Conservation (phyloP, 306 rosid genomes). For the Pterocarpus macrocarpus region DNA sequence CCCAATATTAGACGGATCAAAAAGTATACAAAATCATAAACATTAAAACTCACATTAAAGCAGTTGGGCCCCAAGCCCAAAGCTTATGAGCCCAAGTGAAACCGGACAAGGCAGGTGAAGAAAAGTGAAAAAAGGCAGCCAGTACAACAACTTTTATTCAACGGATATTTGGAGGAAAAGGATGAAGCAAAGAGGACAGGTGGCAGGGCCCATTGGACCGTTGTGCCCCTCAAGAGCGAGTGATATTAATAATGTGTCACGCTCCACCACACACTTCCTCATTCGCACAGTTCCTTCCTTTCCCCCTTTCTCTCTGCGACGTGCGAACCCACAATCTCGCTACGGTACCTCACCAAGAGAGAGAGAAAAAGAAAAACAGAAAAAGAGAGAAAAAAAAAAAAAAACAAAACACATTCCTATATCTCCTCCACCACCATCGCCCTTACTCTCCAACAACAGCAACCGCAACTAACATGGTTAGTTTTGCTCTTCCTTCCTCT, state of each 20-base stretch:
- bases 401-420: conserved; percentile 27
- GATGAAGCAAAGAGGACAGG: neutral
- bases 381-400: too few relatives aligned
- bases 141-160: too few relatives aligned
- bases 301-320: conserved; percentile 14
- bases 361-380: too few relatives aligned
- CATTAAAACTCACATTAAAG: neutral
- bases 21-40: too few relatives aligned
- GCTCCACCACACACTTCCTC: too few relatives aligned
- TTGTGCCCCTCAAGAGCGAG: too few relatives aligned
- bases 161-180: neutral
- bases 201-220: conserved; percentile 47
- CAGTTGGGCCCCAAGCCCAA: conserved; percentile 3
- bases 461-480: conserved; percentile 37
- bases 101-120: too few relatives aligned
- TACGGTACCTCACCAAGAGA: too few relatives aligned
- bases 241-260: too few relatives aligned
- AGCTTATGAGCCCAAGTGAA: neutral
- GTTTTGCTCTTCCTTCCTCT: conserved; percentile 2
- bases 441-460: conserved; percentile 23
- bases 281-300: neutral
- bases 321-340: neutral
- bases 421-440: conserved; percentile 49
- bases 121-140: too few relatives aligned
- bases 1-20: neutral